Conservation (phyloP, 2,329 filamentous ascomycete species). For the Colletotrichum sublineola region DNA sequence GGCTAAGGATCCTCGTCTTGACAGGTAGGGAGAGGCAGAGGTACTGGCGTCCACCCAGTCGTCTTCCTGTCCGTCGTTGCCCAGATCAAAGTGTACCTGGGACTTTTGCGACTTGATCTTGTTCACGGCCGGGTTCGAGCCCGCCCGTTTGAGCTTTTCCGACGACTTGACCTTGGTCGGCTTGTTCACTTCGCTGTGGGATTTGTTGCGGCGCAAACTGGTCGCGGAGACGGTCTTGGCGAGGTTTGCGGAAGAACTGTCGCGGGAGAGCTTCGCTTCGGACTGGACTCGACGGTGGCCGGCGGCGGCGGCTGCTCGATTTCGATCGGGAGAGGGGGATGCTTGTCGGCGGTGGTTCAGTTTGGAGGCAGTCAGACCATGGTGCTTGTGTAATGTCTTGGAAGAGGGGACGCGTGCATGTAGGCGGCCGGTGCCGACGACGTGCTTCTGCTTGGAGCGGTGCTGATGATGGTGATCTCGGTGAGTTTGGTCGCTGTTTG, state of each 20-base stretch:
- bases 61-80: constrained; percentile 66
- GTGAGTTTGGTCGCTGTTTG: constrained; percentile 50
- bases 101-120: constrained; percentile 59
- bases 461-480: constrained; percentile 48
- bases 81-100: constrained; percentile 75
- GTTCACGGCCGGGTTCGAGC: constrained; percentile 63
- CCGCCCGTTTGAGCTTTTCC: constrained; percentile 65
- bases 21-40: constrained; percentile 71
- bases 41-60: constrained; percentile 77
- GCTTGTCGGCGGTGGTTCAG: constrained; percentile 57
- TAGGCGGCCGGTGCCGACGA: constrained; percentile 60
- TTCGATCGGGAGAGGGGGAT: constrained; percentile 58
- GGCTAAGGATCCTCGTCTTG: constrained; percentile 53
- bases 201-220: constrained; percentile 72
- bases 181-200: constrained; percentile 68
- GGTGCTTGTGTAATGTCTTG: constrained; percentile 64
- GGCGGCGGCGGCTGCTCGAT: constrained; percentile 45
- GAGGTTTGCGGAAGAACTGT: constrained; percentile 59
- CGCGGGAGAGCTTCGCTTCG: constrained; percentile 62
- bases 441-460: constrained; percentile 54
- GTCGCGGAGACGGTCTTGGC: constrained; percentile 68
- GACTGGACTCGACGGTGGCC: constrained; percentile 46
- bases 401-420: constrained; percentile 67
- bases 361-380: constrained; percentile 53
- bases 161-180: constrained; percentile 60